Conservation (phyloP, 140 eudicot genomes). For the Ambrosia hybrid region DNA sequence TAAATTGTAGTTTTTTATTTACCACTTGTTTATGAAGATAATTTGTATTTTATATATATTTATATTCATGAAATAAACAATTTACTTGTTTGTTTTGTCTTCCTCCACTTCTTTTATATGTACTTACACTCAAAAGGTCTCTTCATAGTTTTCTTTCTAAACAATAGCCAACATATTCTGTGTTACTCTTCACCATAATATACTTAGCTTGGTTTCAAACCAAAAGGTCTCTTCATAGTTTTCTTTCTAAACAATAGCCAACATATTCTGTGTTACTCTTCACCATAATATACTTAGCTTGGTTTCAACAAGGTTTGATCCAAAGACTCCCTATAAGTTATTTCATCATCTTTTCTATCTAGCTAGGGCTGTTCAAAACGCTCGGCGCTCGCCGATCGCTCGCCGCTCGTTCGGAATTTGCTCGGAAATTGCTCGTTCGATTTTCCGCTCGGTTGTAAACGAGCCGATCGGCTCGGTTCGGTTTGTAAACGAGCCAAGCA, state of each 20-base stretch:
- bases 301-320: neutral
- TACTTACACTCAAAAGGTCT: neutral
- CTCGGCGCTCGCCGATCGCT: too few relatives aligned
- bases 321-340: neutral
- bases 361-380: too few relatives aligned
- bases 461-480: too few relatives aligned
- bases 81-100: neutral
- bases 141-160: neutral
- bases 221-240: neutral
- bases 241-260: neutral
- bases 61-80: neutral
- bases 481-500: too few relatives aligned
- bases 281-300: neutral
- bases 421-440: too few relatives aligned
- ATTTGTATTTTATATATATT: neutral
- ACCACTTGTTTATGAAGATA: neutral
- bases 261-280: neutral
- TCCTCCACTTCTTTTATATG: slow-evolving; percentile 1
- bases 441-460: too few relatives aligned
- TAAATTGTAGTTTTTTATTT: neutral
- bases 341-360: neutral
- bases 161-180: neutral
- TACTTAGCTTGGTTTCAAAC: neutral
- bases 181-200: neutral
- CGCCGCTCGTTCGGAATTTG: too few relatives aligned